phyloP scores from a whole-genome alignment of 257 asterid species.

The Forsythia suspensa region DNA sequence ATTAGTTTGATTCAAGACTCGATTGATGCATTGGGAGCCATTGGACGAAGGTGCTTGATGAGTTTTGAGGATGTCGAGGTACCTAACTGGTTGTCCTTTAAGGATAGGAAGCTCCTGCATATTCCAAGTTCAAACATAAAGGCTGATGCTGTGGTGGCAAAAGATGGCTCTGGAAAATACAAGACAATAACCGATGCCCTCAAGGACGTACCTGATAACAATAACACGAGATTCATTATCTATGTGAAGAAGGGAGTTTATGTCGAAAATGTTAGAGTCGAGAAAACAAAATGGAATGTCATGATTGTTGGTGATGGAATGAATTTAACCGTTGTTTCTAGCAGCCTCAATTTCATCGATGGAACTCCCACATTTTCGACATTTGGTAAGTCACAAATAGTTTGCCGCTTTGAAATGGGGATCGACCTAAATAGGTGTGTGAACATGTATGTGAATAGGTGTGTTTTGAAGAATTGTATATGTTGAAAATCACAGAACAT shows the following conservation, averaged over 20 bases:
- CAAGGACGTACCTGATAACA: conserved; percentile 43
- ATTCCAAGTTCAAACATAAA: conserved; percentile 21
- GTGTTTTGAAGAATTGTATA: too few relatives aligned
- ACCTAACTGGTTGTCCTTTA: conserved; percentile 22
- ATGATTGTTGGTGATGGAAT: conserved; percentile 58
- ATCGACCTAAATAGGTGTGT: too few relatives aligned
- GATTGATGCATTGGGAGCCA: background rate
- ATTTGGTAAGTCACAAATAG: conserved; percentile 55
- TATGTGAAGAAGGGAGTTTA: conserved; percentile 47
- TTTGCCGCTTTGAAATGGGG: too few relatives aligned
- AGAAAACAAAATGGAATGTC: conserved; percentile 50
- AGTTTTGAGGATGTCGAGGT: background rate
- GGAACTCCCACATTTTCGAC: conserved; percentile 57
- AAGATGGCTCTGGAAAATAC: conserved; percentile 48
- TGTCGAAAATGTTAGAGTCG: conserved; percentile 44
- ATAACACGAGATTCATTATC: conserved; percentile 40
- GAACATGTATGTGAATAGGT: too few relatives aligned
- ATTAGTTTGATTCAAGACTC: conserved; percentile 28
- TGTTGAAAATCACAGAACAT: too few relatives aligned
- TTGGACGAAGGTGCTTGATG: conserved; percentile 27
- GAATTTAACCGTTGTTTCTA: conserved; percentile 37
- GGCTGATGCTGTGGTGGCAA: conserved; percentile 50
- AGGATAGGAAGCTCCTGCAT: conserved; percentile 32
- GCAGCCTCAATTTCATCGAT: conserved; percentile 40
- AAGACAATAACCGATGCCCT: conserved; percentile 42